Base-by-base conservation (phyloP, 495 filamentous ascomycete genomes). In the Cercophora scortea region DNA sequence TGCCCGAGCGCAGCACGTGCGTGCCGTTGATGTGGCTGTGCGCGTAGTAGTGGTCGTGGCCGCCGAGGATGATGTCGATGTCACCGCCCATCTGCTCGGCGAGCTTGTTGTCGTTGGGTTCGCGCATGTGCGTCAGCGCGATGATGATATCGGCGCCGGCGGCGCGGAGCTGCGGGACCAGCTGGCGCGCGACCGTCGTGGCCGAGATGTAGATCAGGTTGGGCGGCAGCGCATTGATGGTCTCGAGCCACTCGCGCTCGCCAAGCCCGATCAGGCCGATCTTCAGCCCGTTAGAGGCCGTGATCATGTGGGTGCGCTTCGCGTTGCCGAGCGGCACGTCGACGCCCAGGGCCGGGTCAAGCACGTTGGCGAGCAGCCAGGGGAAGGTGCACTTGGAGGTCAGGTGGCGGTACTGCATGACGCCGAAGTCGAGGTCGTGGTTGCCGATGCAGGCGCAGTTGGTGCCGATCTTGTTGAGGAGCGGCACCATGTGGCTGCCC, bases 361-460 rank as follows among this genome's bases (percentile, higher is more conserved):
- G 67, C 6, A 91, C 80, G 50, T 96, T 95, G 47, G 89, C 89
- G 13, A 93, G 72, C 1, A 96, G 79, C 90, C 90, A 96, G 3
- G 90, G 90, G 53, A 96, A 96, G 16, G 74, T 73, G 72, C 89
- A 93, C 60, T 88, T 82, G 6, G 74, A 72, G 8, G 82, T 77
- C 16, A 96, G 69, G 63, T 92, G 75, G 17, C 76, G 78, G 62
- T 88, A 87, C 61, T 94, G 89, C 9, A 72, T 66, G 16, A 92
- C 85, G n/a, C 90, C 90, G 61, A 96, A 96, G 66, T 96, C 90
- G 38, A 96, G 81, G 63, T 96, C 90, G 66, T 96, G 90, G 63
- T 96, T 96, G 79, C 90, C 90, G 49, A 90, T 77, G 70, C 87
- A 86, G 5, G 89, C 87, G 17, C 84, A 85, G 62, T 85, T 78